These are phyloP conservation scores for Perilla frutescens DNA, from an alignment of 257 asterid species.

Conservation along the genomic window DNA sequence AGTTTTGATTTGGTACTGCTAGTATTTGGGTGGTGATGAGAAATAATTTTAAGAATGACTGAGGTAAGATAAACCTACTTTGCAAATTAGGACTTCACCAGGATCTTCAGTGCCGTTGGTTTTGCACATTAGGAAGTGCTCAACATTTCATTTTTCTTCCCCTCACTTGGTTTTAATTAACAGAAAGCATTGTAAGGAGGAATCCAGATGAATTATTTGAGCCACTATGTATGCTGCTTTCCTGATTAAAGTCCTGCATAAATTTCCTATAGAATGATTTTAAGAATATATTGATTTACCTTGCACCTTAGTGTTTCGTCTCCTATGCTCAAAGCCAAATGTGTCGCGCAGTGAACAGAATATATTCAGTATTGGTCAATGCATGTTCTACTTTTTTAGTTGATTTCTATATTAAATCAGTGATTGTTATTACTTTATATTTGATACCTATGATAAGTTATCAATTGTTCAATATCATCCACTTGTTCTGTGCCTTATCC, in stretches of 20 bases:
- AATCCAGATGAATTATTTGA: not conserved
- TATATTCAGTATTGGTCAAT: not conserved
- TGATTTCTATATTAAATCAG: not conserved
- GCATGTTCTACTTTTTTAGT: not conserved
- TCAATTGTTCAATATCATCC: not conserved
- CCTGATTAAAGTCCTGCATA: not conserved
- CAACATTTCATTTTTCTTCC: not conserved
- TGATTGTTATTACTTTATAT: conserved; percentile 1
- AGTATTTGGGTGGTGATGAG: not conserved
- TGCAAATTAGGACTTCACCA: no score
- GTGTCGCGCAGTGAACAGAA: not conserved
- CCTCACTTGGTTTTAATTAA: not conserved
- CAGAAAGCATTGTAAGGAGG: not conserved
- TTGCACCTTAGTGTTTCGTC: not conserved
- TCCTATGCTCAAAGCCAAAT: not conserved
- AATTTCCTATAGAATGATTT: not conserved
- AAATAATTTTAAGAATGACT: not conserved
- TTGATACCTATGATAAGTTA: not conserved
- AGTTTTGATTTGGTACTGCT: not conserved
- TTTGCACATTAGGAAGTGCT: not conserved
- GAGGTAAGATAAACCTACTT: no score
- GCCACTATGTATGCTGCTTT: not conserved
- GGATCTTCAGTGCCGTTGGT: not conserved
- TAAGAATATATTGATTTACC: not conserved
- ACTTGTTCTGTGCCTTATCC: not conserved